phyloP scores from a whole-genome alignment of 768 basidiomycete species.

The Mycena epipterygia region DNA sequence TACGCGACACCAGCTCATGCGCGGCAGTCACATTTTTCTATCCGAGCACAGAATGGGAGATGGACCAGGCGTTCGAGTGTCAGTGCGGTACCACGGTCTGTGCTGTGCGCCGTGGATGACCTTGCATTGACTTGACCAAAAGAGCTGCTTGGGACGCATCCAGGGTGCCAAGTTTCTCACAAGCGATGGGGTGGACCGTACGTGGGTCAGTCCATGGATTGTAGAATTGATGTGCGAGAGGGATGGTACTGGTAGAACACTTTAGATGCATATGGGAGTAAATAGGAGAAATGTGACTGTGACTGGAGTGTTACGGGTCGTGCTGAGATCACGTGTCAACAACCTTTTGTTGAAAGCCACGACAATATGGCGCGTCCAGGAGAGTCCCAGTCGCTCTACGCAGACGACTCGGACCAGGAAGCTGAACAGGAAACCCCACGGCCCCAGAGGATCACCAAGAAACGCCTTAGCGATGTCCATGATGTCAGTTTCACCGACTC shows the following conservation, averaged over 20 bases:
- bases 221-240: slow-evolving; percentile 43
- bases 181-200: slow-evolving; percentile 51
- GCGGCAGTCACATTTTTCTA: slow-evolving; percentile 70
- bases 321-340: slow-evolving; percentile 3
- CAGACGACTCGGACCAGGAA: slow-evolving; percentile 54
- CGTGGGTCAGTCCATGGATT: slow-evolving; percentile 62
- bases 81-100: slow-evolving; percentile 59
- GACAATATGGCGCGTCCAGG: slow-evolving; percentile 42
- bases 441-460: slow-evolving; percentile 58
- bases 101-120: background rate
- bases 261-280: background rate
- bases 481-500: slow-evolving; percentile 58
- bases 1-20: slow-evolving; percentile 1
- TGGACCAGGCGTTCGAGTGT: slow-evolving; percentile 74
- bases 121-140: background rate
- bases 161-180: slow-evolving; percentile 61
- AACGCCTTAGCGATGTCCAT: slow-evolving; percentile 73
- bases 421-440: slow-evolving; percentile 56
- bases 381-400: slow-evolving; percentile 51
- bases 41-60: slow-evolving; percentile 78
- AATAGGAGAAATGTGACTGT: background rate
- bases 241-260: slow-evolving; percentile 27
- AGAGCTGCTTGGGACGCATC: slow-evolving; percentile 63
- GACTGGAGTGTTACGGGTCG: background rate
- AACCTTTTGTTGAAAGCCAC: slow-evolving; percentile 9